Conservation (phyloP, 2,329 filamentous ascomycete species). For the Cladophialophora exuberans region DNA sequence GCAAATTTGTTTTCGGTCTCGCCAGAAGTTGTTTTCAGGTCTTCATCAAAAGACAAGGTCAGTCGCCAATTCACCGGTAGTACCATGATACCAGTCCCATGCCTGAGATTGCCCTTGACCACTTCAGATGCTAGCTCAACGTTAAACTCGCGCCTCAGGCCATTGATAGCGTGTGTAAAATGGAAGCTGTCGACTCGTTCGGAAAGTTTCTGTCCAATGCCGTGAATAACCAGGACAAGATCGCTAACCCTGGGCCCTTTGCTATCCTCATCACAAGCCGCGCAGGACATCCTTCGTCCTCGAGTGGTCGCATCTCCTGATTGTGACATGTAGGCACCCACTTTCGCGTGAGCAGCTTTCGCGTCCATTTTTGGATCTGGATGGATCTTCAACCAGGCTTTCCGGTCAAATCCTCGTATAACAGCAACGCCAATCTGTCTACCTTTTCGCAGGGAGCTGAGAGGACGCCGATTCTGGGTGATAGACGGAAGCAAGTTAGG, state of each 20-base stretch:
- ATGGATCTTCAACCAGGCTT: constrained; percentile 74
- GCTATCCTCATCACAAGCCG: constrained; percentile 65
- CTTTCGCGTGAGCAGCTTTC: constrained; percentile 45
- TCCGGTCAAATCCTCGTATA: constrained; percentile 83
- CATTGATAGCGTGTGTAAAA: constrained; percentile 94
- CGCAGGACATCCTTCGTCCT: constrained; percentile 44
- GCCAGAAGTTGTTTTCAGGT: constrained; percentile 53
- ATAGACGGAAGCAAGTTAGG: constrained; percentile 82
- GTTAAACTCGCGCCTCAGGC: constrained; percentile 83
- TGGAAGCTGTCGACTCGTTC: constrained; percentile 95
- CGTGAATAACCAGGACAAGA: constrained; percentile 87
- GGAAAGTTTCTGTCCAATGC: constrained; percentile 94
- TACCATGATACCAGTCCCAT: constrained; percentile 90
- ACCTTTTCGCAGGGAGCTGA: constrained; percentile 83
- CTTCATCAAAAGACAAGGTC: constrained; percentile 82
- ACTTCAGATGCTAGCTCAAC: constrained; percentile 74
- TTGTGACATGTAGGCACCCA: constrained; percentile 32
- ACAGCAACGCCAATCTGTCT: constrained; percentile 81
- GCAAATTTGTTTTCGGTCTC: constrained; percentile 65
- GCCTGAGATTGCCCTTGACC: constrained; percentile 74
- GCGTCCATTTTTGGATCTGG: constrained; percentile 50
- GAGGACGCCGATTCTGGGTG: constrained; percentile 79
- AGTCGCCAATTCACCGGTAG: constrained; percentile 94
- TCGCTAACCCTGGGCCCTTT: constrained; percentile 74
- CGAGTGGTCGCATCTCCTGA: constrained; percentile 33